phyloP scores from a whole-genome alignment of 2,329 filamentous ascomycete genomes.

The Neopestalotiopsis clavispora region DNA sequence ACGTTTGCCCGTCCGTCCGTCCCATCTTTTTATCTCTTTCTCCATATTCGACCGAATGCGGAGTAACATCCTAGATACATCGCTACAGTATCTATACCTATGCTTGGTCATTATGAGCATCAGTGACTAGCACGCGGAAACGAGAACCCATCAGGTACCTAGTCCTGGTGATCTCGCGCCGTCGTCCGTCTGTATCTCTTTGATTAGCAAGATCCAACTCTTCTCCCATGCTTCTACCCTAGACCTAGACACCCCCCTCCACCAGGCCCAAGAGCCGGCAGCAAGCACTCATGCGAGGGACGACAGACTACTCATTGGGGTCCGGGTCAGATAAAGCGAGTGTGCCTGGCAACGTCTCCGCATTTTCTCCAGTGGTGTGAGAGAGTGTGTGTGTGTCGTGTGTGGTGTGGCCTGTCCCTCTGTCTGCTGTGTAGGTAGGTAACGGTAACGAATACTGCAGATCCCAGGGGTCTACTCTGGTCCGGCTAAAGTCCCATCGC shows the following conservation, averaged over 20 bases:
- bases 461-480: slow-evolving; percentile 2
- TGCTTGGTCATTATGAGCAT: neutral
- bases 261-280: too few species aligned
- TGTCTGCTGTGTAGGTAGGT: too few species aligned
- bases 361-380: neutral
- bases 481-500: slow-evolving; percentile 18
- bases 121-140: too few species aligned
- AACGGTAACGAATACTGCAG: neutral
- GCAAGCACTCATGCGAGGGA: neutral
- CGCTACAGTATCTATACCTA: neutral
- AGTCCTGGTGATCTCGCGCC: too few species aligned
- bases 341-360: neutral
- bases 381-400: too few species aligned
- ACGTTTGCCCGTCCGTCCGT: neutral
- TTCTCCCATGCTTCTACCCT: too few species aligned
- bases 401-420: too few species aligned
- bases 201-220: too few species aligned
- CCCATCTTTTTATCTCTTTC: neutral
- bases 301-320: neutral
- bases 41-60: neutral
- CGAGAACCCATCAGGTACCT: too few species aligned
- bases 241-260: too few species aligned
- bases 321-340: neutral
- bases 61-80: neutral
- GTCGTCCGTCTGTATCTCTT: too few species aligned